phyloP scores from a whole-genome alignment of 805 yeast species.

The Kodamaea fukazawae region DNA sequence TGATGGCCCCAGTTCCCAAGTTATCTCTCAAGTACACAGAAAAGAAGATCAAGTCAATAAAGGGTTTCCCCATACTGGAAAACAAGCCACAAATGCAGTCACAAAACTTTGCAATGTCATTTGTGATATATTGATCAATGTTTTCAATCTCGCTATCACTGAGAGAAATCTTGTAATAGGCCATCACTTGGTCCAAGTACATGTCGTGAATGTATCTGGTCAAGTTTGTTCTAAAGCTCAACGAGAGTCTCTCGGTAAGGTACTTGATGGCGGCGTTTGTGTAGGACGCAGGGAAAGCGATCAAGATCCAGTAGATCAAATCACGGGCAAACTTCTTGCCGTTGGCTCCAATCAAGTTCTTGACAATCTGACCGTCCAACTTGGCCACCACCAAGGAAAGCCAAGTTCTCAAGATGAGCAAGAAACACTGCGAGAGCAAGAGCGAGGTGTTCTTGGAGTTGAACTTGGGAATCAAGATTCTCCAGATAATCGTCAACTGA shows the following conservation, averaged over 20 bases:
- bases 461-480: slow-evolving; percentile 74
- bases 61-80: slow-evolving; percentile 88
- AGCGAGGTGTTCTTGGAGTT: slow-evolving; percentile 65
- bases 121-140: slow-evolving; percentile 83
- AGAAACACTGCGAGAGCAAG: slow-evolving; percentile 66
- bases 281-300: slow-evolving; percentile 91
- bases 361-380: slow-evolving; percentile 88
- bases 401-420: slow-evolving; percentile 81
- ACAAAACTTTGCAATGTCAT: slow-evolving; percentile 78
- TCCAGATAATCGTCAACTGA: slow-evolving; percentile 74
- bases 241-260: slow-evolving; percentile 69
- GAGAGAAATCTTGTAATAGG: slow-evolving; percentile 76
- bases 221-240: slow-evolving; percentile 81
- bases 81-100: slow-evolving; percentile 79
- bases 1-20: slow-evolving; percentile 81
- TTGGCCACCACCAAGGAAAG: slow-evolving; percentile 80
- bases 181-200: slow-evolving; percentile 76
- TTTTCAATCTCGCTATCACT: slow-evolving; percentile 56
- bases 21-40: slow-evolving; percentile 79
- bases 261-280: slow-evolving; percentile 87
- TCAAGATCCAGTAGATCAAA: slow-evolving; percentile 78
- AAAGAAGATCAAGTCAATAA: slow-evolving; percentile 80
- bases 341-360: slow-evolving; percentile 79
- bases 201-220: slow-evolving; percentile 87
- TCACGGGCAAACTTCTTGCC: slow-evolving; percentile 74